Conservation (phyloP, 441 rosid genomes). For the Aquilaria agallochum region DNA sequence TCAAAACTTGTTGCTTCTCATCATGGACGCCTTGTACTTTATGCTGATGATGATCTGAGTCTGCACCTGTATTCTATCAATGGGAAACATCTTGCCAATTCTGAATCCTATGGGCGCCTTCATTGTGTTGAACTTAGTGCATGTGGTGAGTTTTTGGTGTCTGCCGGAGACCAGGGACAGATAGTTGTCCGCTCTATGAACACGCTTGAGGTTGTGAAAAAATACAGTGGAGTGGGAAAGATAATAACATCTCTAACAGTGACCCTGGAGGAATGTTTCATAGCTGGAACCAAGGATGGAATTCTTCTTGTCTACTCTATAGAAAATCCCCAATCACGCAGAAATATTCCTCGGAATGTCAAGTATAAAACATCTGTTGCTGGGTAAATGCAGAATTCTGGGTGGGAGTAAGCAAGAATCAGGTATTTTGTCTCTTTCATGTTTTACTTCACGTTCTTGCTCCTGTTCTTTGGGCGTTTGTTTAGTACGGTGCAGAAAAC, state of each 20-base stretch:
- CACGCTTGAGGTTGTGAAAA: slow-evolving; percentile 76
- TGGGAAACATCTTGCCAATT: slow-evolving; percentile 91
- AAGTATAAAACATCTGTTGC: slow-evolving; percentile 44
- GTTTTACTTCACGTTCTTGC: slow-evolving; percentile 1
- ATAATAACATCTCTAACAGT: slow-evolving; percentile 77
- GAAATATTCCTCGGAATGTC: slow-evolving; percentile 41
- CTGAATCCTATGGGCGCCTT: slow-evolving; percentile 94
- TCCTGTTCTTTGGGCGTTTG: background rate
- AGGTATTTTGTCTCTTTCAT: slow-evolving; percentile 26
- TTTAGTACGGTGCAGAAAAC: too few species aligned
- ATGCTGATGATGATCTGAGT: slow-evolving; percentile 93
- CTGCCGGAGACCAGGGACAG: slow-evolving; percentile 98
- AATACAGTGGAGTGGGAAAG: slow-evolving; percentile 83
- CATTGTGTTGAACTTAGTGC: slow-evolving; percentile 86
- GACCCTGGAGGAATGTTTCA: slow-evolving; percentile 91
- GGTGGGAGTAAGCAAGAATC: slow-evolving; percentile 16
- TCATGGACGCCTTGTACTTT: slow-evolving; percentile 78
- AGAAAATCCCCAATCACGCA: slow-evolving; percentile 78
- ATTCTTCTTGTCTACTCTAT: slow-evolving; percentile 90
- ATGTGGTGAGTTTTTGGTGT: slow-evolving; percentile 92
- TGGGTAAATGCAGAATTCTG: slow-evolving; percentile 25
- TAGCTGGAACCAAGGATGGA: slow-evolving; percentile 98
- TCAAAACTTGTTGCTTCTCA: slow-evolving; percentile 88
- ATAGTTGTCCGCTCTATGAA: slow-evolving; percentile 89
- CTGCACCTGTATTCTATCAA: slow-evolving; percentile 89